Percentiles rank a stretch among this genome's conserved stretches.
These are phyloP conservation scores for Piromyces sp. DNA, from an alignment of 192 early-diverging fungal genomes.

Conservation along the genomic window DNA sequence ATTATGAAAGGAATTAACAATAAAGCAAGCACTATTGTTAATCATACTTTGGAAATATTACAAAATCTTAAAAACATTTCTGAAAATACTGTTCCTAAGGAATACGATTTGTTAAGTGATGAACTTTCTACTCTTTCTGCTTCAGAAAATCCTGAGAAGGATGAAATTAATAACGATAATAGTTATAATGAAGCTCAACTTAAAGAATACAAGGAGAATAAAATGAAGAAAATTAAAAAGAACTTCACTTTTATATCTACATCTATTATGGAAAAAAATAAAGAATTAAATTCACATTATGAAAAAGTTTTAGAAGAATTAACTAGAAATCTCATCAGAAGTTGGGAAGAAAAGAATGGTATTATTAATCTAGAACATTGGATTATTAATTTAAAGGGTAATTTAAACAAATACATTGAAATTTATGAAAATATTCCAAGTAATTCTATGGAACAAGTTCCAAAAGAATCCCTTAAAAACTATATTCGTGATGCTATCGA, in stretches of 20 bases:
- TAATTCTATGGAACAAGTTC: neutral
- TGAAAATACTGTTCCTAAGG: neutral
- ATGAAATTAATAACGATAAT: neutral
- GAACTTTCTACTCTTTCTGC: neutral
- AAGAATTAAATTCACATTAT: neutral
- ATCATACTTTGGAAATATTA: neutral
- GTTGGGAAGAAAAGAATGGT: neutral
- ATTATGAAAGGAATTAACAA: neutral
- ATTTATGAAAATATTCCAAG: neutral
- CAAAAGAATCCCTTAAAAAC: neutral
- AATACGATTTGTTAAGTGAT: neutral
- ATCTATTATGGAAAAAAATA: neutral
- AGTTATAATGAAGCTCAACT: neutral
- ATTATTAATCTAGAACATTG: neutral
- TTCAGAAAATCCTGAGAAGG: neutral
- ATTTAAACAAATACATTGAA: neutral
- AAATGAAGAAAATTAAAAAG: neutral
- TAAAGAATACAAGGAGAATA: neutral
- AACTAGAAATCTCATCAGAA: neutral
- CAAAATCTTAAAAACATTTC: neutral
- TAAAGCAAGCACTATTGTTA: neutral
- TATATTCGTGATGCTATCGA: neutral
- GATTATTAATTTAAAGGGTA: neutral
- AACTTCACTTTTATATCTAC: neutral
- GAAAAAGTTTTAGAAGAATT: neutral